Percentiles rank a stretch among this genome's conserved stretches.
These are phyloP conservation scores for Xenosphaeropsis pyriputrescens DNA, from an alignment of 2,329 filamentous ascomycete species.

Conservation along the genomic window DNA sequence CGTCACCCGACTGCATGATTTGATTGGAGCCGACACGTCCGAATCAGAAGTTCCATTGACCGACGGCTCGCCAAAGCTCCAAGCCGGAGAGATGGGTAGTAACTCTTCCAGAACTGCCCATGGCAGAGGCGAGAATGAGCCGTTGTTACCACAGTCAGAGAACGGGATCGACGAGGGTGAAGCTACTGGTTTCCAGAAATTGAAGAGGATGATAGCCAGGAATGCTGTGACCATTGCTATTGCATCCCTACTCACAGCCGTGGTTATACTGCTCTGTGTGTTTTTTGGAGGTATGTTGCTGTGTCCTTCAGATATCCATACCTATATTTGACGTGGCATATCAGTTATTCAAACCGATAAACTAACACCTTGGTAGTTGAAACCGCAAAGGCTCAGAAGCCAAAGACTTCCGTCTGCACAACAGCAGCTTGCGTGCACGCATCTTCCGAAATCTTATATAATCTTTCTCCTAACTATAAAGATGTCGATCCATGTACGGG, in stretches of 20 bases:
- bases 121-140: background rate
- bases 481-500: slow-evolving; percentile 53
- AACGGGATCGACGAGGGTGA: background rate
- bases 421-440: slow-evolving; percentile 49
- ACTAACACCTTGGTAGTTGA: too few species aligned
- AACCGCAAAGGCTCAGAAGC: background rate
- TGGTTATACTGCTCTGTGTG: slow-evolving; percentile 12
- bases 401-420: slow-evolving; percentile 25
- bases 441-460: slow-evolving; percentile 45
- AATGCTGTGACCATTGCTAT: slow-evolving; percentile 12
- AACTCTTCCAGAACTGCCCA: too few species aligned
- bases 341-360: too few species aligned
- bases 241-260: slow-evolving; percentile 9
- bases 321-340: slow-evolving; percentile 4
- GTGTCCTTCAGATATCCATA: slow-evolving; percentile 2
- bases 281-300: slow-evolving; percentile 11
- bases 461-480: slow-evolving; percentile 44
- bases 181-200: slow-evolving; percentile 3
- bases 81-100: too few species aligned
- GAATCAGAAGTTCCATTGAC: too few species aligned
- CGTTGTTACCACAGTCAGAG: slow-evolving; percentile 8
- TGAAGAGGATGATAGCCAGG: slow-evolving; percentile 6
- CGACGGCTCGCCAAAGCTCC: too few species aligned
- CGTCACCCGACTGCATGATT: too few species aligned
- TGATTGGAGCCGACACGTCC: too few species aligned